Evolutionary conservation across 139 green algal species (phyloP).

Genomic region (Chlorella sp.): DNA sequence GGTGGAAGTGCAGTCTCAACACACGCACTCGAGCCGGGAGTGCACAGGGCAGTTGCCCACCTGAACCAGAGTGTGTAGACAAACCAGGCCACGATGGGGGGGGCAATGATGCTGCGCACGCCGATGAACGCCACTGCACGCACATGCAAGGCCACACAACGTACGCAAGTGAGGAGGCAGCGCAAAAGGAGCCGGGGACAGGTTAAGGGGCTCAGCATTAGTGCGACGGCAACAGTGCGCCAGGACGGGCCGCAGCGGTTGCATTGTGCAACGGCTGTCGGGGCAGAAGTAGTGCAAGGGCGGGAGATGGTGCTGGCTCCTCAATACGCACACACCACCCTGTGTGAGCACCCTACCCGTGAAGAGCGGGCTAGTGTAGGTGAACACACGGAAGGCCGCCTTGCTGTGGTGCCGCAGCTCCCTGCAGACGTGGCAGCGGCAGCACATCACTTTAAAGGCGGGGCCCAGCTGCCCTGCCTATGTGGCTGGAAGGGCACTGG

Average conservation of each 20-base stretch:
- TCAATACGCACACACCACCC: background rate
- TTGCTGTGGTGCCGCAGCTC: slow-evolving; percentile 37
- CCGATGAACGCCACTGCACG: slow-evolving; percentile 17
- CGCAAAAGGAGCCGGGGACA: background rate
- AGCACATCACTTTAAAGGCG: background rate
- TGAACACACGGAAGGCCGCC: slow-evolving; percentile 9
- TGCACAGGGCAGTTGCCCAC: background rate
- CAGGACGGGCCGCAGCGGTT: too few species aligned
- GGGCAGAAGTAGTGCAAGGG: background rate
- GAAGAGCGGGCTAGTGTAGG: slow-evolving; percentile 22
- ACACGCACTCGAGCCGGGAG: too few species aligned
- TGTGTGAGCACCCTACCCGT: background rate
- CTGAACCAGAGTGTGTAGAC: slow-evolving; percentile 38
- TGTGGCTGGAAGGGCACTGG: background rate
- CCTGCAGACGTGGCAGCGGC: background rate
- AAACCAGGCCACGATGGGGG: slow-evolving; percentile 31
- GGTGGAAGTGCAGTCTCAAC: too few species aligned
- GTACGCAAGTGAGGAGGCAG: background rate
- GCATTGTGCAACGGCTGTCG: too few species aligned
- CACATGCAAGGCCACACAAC: background rate
- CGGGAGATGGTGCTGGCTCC: background rate
- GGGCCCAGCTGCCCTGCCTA: too few species aligned
- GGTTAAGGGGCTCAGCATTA: too few species aligned
- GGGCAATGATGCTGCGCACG: slow-evolving; percentile 23
- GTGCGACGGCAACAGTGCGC: too few species aligned